Conservation (phyloP, 176 grass and related monocot genomes). For the Carex scoparia region DNA sequence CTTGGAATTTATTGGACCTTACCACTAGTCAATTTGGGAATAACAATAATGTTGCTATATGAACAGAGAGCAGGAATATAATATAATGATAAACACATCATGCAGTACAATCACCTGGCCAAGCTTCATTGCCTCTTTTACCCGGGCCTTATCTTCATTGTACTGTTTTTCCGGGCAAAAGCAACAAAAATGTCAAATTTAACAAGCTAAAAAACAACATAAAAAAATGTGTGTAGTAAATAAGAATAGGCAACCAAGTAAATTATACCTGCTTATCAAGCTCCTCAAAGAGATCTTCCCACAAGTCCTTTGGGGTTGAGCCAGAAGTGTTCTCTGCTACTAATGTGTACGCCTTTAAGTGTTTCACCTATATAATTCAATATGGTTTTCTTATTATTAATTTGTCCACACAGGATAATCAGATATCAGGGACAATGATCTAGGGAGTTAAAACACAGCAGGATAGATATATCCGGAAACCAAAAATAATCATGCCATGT, state of each 20-base stretch:
- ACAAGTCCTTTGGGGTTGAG: slow-evolving; percentile 79
- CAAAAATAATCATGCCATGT: background rate
- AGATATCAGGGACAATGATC: background rate
- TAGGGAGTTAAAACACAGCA: background rate
- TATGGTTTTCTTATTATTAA: slow-evolving; percentile 2
- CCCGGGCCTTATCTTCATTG: slow-evolving; percentile 45
- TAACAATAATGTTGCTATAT: background rate
- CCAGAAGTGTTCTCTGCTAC: slow-evolving; percentile 72
- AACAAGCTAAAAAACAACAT: background rate
- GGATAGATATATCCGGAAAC: background rate
- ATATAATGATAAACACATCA: slow-evolving; percentile 14
- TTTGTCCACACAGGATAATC: background rate
- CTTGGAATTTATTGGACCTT: background rate
- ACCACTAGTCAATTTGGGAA: background rate
- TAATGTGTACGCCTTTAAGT: slow-evolving; percentile 54
- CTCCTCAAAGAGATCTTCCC: slow-evolving; percentile 83
- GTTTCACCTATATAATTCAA: slow-evolving; percentile 60
- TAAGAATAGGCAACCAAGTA: slow-evolving; percentile 10
- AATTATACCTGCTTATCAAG: slow-evolving; percentile 77
- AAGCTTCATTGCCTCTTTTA: slow-evolving; percentile 63
- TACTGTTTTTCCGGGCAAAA: slow-evolving; percentile 39
- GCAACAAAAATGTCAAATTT: slow-evolving; percentile 18
- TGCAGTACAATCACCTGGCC: slow-evolving; percentile 36
- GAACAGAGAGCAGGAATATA: background rate
- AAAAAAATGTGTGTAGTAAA: background rate